Base-by-base conservation (phyloP, 441 rosid genomes). In the Gossypium lobatum region DNA sequence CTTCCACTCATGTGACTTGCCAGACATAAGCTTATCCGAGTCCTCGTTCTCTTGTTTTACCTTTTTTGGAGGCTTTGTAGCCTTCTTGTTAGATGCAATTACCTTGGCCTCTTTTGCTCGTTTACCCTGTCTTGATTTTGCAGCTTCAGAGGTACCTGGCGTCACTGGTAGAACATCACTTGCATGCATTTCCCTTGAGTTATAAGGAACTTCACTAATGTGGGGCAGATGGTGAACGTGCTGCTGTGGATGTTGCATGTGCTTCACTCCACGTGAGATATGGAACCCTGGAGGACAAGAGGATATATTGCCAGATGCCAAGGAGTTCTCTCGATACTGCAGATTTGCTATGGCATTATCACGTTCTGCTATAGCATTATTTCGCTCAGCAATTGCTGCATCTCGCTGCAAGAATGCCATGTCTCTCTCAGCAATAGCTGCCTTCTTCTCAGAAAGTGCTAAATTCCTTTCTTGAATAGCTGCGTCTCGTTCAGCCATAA, bases 401-500 rank as follows among this genome's bases (percentile, higher is more conserved):
- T 95, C 98, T 67, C 98, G 85, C 84, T 93, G 99, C 71, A 93
- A 85, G 78, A 88, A 90, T 11, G 97, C 98, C 84, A 95, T 83
- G 77, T 95, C 99, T 70, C 98, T 79, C 82, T 93, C 99, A 13
- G 98, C 93, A 74, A 91, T 79, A 3, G 97, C 99, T 10, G 96
- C 82, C 81, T 95, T 95, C 73, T 87, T 95, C 78, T 95, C 98
- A 14, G 99, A 87, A 77, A 95, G 68, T 11, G 98, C 99, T 64
- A 90, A 79, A 58, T 95, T 90, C 81, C 93, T 88, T 80, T 95
- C 98, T 73, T 90, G 96, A 46, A 95, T 78, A 3, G 97, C 97
- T 69, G 95, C 97, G 83, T 95, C 99, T 20, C 98, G 88, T 84
- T 95, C 98, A 21, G 97, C 93, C 88, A 95, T 91, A 74, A 95